These are phyloP conservation scores for Camelina hispida DNA, from an alignment of 345 rosid species.

Conservation along the genomic window DNA sequence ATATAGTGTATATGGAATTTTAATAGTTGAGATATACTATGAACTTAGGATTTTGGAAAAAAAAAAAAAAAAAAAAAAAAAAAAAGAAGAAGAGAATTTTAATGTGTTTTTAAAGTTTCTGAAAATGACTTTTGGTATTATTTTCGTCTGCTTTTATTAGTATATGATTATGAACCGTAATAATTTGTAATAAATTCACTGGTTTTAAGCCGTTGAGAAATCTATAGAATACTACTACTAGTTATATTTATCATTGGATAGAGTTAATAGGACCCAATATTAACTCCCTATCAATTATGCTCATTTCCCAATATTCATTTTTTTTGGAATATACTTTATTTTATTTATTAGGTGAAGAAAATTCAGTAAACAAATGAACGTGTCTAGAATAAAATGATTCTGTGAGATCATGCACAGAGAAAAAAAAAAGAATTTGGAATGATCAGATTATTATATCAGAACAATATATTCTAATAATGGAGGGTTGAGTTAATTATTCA, in stretches of 20 bases:
- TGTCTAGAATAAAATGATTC: background rate
- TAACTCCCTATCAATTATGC: background rate
- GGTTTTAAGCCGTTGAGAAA: background rate
- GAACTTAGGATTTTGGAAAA: background rate
- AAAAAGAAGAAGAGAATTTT: too few species aligned
- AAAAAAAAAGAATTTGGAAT: background rate
- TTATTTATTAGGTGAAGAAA: background rate
- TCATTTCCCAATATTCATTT: slow-evolving; percentile 3
- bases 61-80: too few species aligned
- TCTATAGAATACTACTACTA: background rate
- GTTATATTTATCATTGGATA: background rate
- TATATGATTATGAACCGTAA: background rate
- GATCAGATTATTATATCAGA: background rate
- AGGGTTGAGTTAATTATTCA: background rate
- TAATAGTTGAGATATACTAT: slow-evolving; percentile 2
- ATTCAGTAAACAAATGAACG: slow-evolving; percentile 17
- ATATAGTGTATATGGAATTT: background rate
- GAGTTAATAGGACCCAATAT: slow-evolving; percentile 7
- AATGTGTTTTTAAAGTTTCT: background rate
- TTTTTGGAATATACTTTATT: background rate
- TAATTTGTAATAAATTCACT: background rate
- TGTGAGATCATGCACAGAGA: slow-evolving; percentile 1
- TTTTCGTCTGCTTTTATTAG: background rate
- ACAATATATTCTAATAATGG: background rate
- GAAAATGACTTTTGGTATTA: slow-evolving; percentile 30